Conservation (phyloP, 768 basidiomycete species). For the Boletellus ananiceps region DNA sequence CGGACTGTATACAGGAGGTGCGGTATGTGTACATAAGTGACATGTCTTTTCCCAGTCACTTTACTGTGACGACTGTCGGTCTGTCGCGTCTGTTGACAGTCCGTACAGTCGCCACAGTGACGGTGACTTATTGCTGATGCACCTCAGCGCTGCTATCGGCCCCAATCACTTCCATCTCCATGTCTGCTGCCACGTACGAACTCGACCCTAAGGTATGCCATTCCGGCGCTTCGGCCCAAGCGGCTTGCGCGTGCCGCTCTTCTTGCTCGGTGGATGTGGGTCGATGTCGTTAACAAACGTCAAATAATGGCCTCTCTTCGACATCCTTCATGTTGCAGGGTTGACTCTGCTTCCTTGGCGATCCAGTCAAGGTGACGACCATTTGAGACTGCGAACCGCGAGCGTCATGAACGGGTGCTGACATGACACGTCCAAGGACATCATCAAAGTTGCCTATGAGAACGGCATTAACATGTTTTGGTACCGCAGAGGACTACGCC, state of each 20-base stretch:
- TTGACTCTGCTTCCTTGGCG: constrained; percentile 46
- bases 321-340: constrained; percentile 21
- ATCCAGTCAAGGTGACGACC: constrained; percentile 44
- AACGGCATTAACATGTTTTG: constrained; percentile 49
- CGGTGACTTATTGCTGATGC: too few relatives aligned
- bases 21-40: too few relatives aligned
- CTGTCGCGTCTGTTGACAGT: too few relatives aligned
- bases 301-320: neutral
- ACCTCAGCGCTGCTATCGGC: too few relatives aligned
- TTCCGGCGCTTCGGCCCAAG: constrained; percentile 42
- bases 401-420: neutral
- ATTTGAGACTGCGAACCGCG: neutral
- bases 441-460: constrained; percentile 52
- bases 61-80: too few relatives aligned
- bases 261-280: constrained; percentile 50
- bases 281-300: neutral
- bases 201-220: constrained; percentile 37
- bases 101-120: too few relatives aligned
- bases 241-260: constrained; percentile 47
- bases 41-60: too few relatives aligned
- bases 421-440: constrained; percentile 33
- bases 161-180: constrained; percentile 1
- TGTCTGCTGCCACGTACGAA: constrained; percentile 28
- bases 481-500: constrained; percentile 44
- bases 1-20: too few relatives aligned